These are phyloP conservation scores for Asclepias syriaca DNA, from an alignment of 257 asterid genomes.

Conservation along the genomic window DNA sequence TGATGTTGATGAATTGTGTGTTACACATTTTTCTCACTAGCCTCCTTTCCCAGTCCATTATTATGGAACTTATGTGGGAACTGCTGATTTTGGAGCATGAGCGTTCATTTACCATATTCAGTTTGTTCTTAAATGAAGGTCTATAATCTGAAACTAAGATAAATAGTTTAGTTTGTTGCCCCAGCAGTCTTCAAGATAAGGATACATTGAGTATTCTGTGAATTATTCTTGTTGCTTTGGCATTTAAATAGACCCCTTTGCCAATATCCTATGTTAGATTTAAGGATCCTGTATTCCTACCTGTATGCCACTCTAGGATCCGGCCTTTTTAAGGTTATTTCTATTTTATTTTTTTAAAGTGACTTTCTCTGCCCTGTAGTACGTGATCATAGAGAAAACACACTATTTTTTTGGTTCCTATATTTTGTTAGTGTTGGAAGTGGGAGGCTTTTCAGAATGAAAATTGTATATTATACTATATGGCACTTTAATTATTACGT, in stretches of 20 bases:
- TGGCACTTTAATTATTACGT: background rate
- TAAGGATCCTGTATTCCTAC: too few species aligned
- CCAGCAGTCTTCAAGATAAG: background rate
- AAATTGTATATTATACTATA: background rate
- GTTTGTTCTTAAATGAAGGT: background rate
- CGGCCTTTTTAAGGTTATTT: background rate
- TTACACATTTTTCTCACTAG: background rate
- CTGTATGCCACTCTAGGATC: background rate
- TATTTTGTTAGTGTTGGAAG: background rate
- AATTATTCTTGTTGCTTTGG: background rate
- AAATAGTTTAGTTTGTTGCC: background rate
- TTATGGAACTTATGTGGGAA: background rate
- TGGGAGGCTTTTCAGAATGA: background rate
- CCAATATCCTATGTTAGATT: background rate
- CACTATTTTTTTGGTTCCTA: background rate
- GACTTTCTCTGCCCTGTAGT: background rate
- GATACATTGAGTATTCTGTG: background rate
- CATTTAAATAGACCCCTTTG: background rate
- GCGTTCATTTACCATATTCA: background rate
- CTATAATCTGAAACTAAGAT: background rate
- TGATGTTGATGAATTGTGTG: background rate
- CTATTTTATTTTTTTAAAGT: too few species aligned
- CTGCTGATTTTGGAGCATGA: background rate
- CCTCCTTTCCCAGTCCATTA: background rate
- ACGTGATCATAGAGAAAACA: background rate